These are phyloP conservation scores for Magnolia changhungtana DNA, from an alignment of 164 flowering plant species.

Conservation along the genomic window DNA sequence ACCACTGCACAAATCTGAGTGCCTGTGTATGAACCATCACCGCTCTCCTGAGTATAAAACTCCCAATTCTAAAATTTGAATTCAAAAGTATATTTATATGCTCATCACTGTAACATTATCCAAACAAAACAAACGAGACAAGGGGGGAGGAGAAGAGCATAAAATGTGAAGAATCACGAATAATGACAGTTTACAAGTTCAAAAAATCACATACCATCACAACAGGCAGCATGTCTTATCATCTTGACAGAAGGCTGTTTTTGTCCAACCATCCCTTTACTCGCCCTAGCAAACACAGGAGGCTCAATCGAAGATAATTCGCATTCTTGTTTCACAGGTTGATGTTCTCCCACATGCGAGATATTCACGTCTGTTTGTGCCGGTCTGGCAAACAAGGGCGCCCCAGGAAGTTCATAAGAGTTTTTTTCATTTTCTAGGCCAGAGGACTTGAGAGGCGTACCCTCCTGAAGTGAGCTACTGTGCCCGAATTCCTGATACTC, in stretches of 20 bases:
- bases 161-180: background rate
- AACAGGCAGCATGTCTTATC: background rate
- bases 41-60: no score
- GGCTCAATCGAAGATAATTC: constrained; percentile 1
- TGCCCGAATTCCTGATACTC: constrained; percentile 14
- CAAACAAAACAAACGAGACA: background rate
- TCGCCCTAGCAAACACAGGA: constrained; percentile 2
- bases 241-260: background rate
- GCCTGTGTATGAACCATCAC: no score
- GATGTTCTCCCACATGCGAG: background rate
- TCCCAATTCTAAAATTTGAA: no score
- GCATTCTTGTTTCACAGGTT: constrained; percentile 1
- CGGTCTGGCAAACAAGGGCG: constrained; percentile 53
- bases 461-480: constrained; percentile 16
- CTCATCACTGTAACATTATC: no score
- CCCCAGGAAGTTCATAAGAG: constrained; percentile 14
- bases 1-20: no score
- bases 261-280: background rate
- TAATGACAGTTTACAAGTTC: background rate
- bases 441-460: constrained; percentile 16
- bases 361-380: constrained; percentile 1
- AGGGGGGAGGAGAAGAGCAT: background rate
- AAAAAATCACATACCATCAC: background rate
- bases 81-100: no score
- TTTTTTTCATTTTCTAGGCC: constrained; percentile 11